Conservation (phyloP, 108 stramenopile genomes). For the Discostella stelligeroides region DNA sequence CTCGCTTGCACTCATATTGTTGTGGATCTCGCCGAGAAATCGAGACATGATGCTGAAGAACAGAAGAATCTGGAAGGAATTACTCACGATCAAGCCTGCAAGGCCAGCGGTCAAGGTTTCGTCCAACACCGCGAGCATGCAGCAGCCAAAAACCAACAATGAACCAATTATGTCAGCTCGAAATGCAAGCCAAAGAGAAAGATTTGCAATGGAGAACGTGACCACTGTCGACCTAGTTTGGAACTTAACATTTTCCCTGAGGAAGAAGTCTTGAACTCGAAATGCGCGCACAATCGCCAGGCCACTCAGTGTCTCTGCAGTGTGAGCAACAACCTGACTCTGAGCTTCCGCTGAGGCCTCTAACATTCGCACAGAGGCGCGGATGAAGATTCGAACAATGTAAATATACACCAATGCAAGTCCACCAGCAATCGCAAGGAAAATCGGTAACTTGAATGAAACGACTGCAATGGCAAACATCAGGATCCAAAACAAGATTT, state of each 20-base stretch:
- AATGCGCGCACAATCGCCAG: slow-evolving; percentile 2
- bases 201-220: slow-evolving; percentile 8
- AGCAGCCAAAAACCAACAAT: slow-evolving; percentile 4
- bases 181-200: slow-evolving; percentile 7
- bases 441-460: slow-evolving; percentile 5
- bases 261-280: slow-evolving; percentile 6
- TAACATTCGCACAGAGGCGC: slow-evolving; percentile 8
- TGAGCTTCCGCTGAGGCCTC: slow-evolving; percentile 5
- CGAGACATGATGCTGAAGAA: slow-evolving; percentile 7
- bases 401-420: neutral
- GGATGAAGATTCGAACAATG: slow-evolving; percentile 7
- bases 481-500: slow-evolving; percentile 4
- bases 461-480: slow-evolving; percentile 5
- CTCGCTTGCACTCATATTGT: slow-evolving; percentile 5
- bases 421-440: slow-evolving; percentile 1
- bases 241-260: slow-evolving; percentile 7
- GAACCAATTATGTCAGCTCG: slow-evolving; percentile 7
- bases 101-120: slow-evolving; percentile 8
- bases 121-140: slow-evolving; percentile 5
- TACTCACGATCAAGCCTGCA: slow-evolving; percentile 1
- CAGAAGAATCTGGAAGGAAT: slow-evolving; percentile 1
- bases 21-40: slow-evolving; percentile 1
- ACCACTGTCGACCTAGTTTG: slow-evolving; percentile 1
- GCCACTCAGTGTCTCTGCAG: slow-evolving; percentile 8
- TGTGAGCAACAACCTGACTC: slow-evolving; percentile 6